Base-by-base conservation (phyloP, 805 yeast genomes). In the Kregervanrija fluxuum region DNA sequence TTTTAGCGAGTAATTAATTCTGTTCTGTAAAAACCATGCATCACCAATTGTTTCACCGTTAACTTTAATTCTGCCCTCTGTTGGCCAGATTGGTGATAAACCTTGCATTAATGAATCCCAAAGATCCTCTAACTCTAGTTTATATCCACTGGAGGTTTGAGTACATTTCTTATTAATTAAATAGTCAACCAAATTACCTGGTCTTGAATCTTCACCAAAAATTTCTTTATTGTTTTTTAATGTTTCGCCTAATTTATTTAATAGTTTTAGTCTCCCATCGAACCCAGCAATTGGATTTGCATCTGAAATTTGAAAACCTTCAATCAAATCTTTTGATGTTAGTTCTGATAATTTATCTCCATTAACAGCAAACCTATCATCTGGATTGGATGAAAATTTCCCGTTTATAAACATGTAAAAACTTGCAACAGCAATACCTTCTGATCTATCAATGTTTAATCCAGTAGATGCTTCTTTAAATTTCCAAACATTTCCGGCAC, bases 391-490 rank as follows among this genome's bases (percentile, higher is more conserved):
- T 12, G 65, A 53, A 37, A 79, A 68, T 12, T 50, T 54, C 1
- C 85, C 85, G 13, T 60, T 53, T 9, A 61, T 60, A 55, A 79
- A 80, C 74, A 79, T 66, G 52, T 78, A 67, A 44, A 73, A 66
- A 13, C 80, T 70, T 0, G 81, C 84, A 38, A 80, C 73, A 4
- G 85, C 86, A 41, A 79, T 63, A 3, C 86, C 86, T 61, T 80
- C 86, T 11, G 80, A 73, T 56, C 86, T 67, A 30, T 60, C 61
- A 39, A 59, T 59, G 28, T 56, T 59, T 35, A 58, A 55, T 9
- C 60, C 63, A 30, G 33, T 38, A 11, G 16, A 41, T 5, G 60
- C 62, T 47, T 77, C 82, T 2, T 48, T 53, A 52, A 66, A 80
- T 36, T 54, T 58, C 86, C 86, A 80, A 9, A 51, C 53, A 43